Base-by-base conservation (phyloP, 352 stramenopile species). In the Blastocystis sp. region DNA sequence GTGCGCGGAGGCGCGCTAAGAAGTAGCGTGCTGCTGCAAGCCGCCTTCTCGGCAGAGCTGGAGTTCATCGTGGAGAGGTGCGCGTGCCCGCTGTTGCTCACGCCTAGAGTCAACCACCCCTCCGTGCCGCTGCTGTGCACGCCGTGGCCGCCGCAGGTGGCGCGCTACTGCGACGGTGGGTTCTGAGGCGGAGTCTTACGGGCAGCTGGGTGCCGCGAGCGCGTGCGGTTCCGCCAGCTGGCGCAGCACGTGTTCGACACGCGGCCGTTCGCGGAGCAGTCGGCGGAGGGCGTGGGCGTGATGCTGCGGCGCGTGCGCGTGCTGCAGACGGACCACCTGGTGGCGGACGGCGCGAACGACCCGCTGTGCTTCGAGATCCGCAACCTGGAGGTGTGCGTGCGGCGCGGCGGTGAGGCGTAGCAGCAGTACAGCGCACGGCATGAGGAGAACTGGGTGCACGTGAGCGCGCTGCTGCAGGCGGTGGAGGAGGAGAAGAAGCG, bases 291-390 rank as follows among this genome's bases (percentile, higher is more conserved):
- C 48, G 48, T 56, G 48, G 14, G 14, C 48, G 48, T 14, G 48
- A 14, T 17, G 5, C 5, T 56, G 48, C 48, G 48, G 48, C 5
- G 48, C 48, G 14, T 56, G 5, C 48, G 48, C 48, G 48, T 56
- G 48, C 48, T 56, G 48, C 48, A 14, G 48, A 56, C 48, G 48
- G 48, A 56, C 48, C 48, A 56, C 48, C 48, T 56, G 0, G 5
- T 56, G 5, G 48, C 48, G 5, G 48, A 14, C 48, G 48, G 48
- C 48, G 48, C 14, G 48, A 56, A 76, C 38, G 66, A 76, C 48
- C 66, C 66, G 41, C 41, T 76, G 38, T 76, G 66, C 38, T 76
- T 38, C 48, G 66, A 76, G 48, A 48, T 76, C n/a, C 23, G 66
- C 3, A 76, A 76, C 48, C 19, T 71, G 45, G 34, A 71, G n/a